These are phyloP conservation scores for Chrysoporthe cubensis DNA, from an alignment of 2,329 filamentous ascomycete species.

Conservation along the genomic window DNA sequence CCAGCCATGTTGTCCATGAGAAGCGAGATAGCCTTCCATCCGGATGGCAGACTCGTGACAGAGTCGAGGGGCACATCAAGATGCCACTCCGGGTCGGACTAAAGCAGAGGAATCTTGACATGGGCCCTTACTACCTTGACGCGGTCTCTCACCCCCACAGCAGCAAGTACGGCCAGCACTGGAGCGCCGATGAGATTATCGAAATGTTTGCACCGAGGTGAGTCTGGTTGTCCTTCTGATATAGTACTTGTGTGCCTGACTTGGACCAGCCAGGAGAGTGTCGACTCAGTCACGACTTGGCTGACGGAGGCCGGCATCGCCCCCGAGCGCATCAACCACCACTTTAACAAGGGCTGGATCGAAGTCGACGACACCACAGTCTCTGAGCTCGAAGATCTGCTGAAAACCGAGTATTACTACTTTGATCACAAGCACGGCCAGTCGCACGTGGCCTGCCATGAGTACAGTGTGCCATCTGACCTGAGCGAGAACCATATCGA, in stretches of 20 bases:
- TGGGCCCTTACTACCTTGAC: constrained; percentile 21
- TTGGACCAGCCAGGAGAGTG: constrained; percentile 22
- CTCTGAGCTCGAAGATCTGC: constrained; percentile 24
- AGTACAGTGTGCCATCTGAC: constrained; percentile 25
- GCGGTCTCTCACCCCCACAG: constrained; percentile 24
- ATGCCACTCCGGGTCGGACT: constrained; percentile 27
- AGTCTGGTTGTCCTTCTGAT: not conserved
- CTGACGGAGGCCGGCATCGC: constrained; percentile 24
- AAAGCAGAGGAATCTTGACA: constrained; percentile 26
- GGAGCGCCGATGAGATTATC: constrained; percentile 24
- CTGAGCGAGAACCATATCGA: constrained; percentile 26
- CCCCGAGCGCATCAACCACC: constrained; percentile 23
- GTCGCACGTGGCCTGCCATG: constrained; percentile 24
- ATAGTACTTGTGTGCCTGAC: not conserved
- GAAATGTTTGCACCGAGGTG: constrained; percentile 27
- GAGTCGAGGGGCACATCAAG: constrained; percentile 23
- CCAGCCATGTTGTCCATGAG: constrained; percentile 25
- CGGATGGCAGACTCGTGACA: constrained; percentile 23
- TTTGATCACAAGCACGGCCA: constrained; percentile 25
- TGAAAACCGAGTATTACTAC: constrained; percentile 27
- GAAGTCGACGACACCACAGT: constrained; percentile 25
- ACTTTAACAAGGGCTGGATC: constrained; percentile 26
- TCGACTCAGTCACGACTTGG: constrained; percentile 22
- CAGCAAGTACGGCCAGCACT: constrained; percentile 26
- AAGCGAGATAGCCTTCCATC: constrained; percentile 19